Evolutionary conservation across 2,329 filamentous ascomycete genomes (phyloP).

Genomic region (Ceratocystis papillata): DNA sequence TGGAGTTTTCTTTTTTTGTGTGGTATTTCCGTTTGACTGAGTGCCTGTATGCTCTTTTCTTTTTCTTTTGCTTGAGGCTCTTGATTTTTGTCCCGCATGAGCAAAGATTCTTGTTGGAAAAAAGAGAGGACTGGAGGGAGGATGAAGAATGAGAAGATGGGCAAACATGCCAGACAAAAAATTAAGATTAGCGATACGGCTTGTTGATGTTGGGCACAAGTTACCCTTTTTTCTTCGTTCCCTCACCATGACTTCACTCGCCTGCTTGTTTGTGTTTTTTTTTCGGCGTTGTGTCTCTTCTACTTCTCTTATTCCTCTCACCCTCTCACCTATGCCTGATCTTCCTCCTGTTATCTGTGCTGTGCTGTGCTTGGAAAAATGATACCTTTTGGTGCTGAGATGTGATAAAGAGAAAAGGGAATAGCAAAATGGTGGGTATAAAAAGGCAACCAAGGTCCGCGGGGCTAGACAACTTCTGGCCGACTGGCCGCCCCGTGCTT

Average conservation of each 20-base stretch:
- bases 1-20: slow-evolving; percentile 13
- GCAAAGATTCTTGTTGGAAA: background rate
- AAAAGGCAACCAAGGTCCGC: background rate
- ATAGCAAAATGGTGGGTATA: background rate
- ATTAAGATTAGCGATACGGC: too few relatives aligned
- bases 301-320: too few relatives aligned
- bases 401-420: background rate
- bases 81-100: background rate
- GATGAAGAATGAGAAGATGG: background rate
- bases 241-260: too few relatives aligned
- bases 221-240: too few relatives aligned
- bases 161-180: background rate
- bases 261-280: background rate
- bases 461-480: background rate
- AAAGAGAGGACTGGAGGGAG: background rate
- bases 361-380: background rate
- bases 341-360: background rate
- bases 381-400: background rate
- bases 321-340: too few relatives aligned
- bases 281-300: background rate
- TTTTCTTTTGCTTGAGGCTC: slow-evolving; percentile 3
- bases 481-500: background rate
- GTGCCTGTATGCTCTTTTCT: background rate
- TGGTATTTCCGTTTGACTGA: background rate
- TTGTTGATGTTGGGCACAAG: too few relatives aligned